Base-by-base conservation (phyloP, 495 filamentous ascomycete genomes). In the Penicillium argentinense region DNA sequence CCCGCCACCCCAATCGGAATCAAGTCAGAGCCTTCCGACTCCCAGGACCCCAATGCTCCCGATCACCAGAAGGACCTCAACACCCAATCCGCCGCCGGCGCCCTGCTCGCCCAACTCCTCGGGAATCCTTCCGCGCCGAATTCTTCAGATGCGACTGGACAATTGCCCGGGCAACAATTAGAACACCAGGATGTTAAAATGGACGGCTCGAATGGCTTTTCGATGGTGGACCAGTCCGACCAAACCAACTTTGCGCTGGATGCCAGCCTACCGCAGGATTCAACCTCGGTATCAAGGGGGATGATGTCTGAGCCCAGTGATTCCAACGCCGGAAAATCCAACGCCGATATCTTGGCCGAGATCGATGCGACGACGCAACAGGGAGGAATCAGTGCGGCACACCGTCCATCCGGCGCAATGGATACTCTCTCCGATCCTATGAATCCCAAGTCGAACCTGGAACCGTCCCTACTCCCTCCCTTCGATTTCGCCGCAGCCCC, bases 51-150 rank as follows among this genome's bases (percentile, higher is more conserved):
- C 23, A 32, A 49, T 12, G 36, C 44, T 16, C 14, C 47, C n/a
- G 50, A 54, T 2, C 23, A 38, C 3, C 41, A 57, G 16, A 54
- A 60, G 39, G 54, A 60, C 23, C 27, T 50, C 28, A 61, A 53
- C 28, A 60, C 60, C 18, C 70, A 74, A 51, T 68, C 63, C 30
- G 72, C 72, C 28, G 72, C 72, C 53, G 72, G 70, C 19, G 68
- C 70, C 19, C 65, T 75, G 3, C 60, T 74, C 32, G 70, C 72
- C 16, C 69, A 74, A 54, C 57, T 74, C 1, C 66, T 75, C 24
- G 69, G 69, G 18, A 71, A 68, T 50, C 67, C 53, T 36, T 50
- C 54, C 34, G 48, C 47, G 25, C 29, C 39, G 17, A 36, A 36
- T n/a, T 36, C 33, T 5, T 8, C 17, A 8, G 33, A 36, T 36